Percentiles rank a stretch among this genome's conserved stretches.
phyloP scores from a whole-genome alignment of 1,139 yeast genomes.

The Protomyces lactucae-debilis region DNA sequence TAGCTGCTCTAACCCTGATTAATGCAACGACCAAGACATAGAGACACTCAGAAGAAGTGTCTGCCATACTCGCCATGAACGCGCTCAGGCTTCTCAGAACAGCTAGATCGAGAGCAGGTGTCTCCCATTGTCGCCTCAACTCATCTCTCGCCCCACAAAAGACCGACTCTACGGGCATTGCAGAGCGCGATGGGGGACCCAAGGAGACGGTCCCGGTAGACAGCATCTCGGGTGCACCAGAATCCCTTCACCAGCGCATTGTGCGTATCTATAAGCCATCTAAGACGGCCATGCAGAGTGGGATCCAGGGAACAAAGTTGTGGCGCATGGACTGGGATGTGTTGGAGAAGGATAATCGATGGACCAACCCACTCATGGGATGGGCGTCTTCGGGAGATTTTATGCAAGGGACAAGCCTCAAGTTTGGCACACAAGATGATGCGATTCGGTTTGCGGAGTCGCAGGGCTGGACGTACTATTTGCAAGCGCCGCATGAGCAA shows the following conservation, averaged over 20 bases:
- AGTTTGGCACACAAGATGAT: conserved; percentile 68
- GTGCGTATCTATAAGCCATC: conserved; percentile 75
- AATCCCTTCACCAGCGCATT: conserved; percentile 55
- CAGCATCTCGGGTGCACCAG: conserved; percentile 74
- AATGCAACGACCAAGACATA: not conserved
- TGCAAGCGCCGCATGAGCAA: conserved; percentile 74
- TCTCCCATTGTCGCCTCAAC: not conserved
- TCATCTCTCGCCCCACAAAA: not conserved
- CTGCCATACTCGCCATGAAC: not conserved
- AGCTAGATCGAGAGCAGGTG: not conserved
- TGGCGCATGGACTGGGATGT: conserved; percentile 89
- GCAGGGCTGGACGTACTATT: conserved; percentile 81
- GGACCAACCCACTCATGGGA: conserved; percentile 83
- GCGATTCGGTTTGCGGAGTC: conserved; percentile 77
- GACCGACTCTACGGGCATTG: not conserved
- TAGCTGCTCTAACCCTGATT: not conserved
- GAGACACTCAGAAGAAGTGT: not conserved
- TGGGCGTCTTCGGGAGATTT: conserved; percentile 76
- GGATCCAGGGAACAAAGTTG: conserved; percentile 44
- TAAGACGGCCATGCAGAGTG: conserved; percentile 70
- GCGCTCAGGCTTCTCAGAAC: not conserved
- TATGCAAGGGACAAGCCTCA: conserved; percentile 80
- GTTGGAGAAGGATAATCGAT: conserved; percentile 68
- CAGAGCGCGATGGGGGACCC: conserved; percentile 1
- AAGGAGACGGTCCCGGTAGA: conserved; percentile 44